Evolutionary conservation across 208 protist species (phyloP).

Genomic region (Acanthamoeba culbertsoni): DNA sequence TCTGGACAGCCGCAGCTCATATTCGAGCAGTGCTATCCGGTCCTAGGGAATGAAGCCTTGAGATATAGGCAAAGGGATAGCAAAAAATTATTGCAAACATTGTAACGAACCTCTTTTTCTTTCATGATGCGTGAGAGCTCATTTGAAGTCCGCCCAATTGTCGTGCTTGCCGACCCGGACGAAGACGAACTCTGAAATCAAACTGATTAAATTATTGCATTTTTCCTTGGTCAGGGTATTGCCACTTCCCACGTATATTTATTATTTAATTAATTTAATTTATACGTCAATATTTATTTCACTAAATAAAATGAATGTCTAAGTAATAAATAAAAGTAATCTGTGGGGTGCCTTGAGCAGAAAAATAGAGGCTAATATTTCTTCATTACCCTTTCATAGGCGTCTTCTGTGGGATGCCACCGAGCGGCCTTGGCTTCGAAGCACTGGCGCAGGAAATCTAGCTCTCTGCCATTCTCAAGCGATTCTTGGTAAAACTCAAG

Average conservation of each 20-base stretch:
- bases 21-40: constrained; percentile 47
- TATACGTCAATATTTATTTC: no score
- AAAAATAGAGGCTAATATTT: background rate
- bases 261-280: no score
- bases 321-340: no score
- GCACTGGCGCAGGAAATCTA: background rate
- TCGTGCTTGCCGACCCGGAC: background rate
- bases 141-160: background rate
- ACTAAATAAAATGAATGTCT: no score
- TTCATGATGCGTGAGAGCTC: constrained; percentile 7
- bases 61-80: background rate
- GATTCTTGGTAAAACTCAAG: constrained; percentile 52
- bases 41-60: background rate
- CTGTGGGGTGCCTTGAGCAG: no score
- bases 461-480: background rate
- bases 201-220: background rate
- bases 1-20: constrained; percentile 42
- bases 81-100: background rate
- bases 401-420: background rate
- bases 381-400: background rate
- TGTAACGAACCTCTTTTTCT: background rate
- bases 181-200: background rate
- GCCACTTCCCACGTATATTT: no score
- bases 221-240: no score
- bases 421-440: background rate